These are phyloP conservation scores for Ulmus americana DNA, from an alignment of 331 rosid genomes.

Conservation along the genomic window DNA sequence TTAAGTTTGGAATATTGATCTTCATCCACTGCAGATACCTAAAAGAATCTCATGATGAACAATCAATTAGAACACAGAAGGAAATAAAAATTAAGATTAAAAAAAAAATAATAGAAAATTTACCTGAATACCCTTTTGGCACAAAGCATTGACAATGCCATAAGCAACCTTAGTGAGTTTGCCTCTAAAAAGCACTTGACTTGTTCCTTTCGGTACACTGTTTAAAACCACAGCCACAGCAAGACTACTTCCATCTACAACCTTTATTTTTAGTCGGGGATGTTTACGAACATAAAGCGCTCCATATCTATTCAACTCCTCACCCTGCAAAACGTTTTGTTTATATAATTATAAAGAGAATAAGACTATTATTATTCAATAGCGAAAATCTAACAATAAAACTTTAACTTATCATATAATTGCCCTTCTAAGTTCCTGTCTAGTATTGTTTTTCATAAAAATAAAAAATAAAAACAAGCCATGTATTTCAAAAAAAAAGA, in stretches of 20 bases:
- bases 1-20: constrained; percentile 42
- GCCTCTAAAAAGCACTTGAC: constrained; percentile 54
- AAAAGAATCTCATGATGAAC: neutral
- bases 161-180: constrained; percentile 57
- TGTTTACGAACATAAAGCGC: constrained; percentile 40
- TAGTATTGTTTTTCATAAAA: neutral
- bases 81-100: neutral
- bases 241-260: constrained; percentile 80
- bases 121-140: constrained; percentile 65
- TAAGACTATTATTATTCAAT: too few species aligned
- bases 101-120: neutral
- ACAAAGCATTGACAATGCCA: constrained; percentile 44
- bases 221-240: constrained; percentile 56
- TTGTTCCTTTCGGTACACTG: constrained; percentile 52
- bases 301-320: constrained; percentile 52
- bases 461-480: too few species aligned
- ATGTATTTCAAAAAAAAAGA: too few species aligned
- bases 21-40: constrained; percentile 40
- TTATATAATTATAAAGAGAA: neutral
- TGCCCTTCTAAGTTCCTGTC: too few species aligned
- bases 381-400: too few species aligned
- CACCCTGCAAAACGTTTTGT: constrained; percentile 32
- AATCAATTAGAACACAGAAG: neutral
- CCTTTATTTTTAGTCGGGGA: constrained; percentile 46
- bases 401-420: too few species aligned